Evolutionary conservation across 1,139 yeast species (phyloP), one percentile per base, ranked within the genome.

Genomic region (Lodderomyces parapsilosis): DNA sequence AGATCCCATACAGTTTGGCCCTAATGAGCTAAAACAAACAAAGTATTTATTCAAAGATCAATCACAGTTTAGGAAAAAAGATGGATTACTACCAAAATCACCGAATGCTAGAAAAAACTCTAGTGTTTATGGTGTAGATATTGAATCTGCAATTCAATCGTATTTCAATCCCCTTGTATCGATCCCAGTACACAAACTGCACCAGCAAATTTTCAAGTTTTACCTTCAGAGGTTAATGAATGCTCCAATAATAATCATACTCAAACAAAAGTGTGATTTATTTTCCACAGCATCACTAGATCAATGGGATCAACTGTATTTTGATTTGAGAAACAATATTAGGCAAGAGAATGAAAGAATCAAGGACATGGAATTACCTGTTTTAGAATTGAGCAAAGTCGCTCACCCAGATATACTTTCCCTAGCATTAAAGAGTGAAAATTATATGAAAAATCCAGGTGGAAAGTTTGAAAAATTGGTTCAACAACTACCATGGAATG

Each of bases 231-330:
- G 64, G 19, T 48, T 71, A 6, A 38, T 47, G 4, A 38, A 49
- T n/a, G 30, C 74, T 0, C 77, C 77, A 1, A 52, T 71, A 5
- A 49, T 64, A 2, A 46, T 72, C 13, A 49, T 72, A 5, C 50
- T 71, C 5, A 57, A 56, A 41, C 69, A 66, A 44, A 52, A 51
- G 24, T 58, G 64, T 32, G 46, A 59, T 14, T 57, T 72, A 11
- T 62, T 68, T 43, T 58, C 69, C 2, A 60, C 60, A 5, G 34
- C 58, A 0, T 56, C 66, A 11, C 42, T 68, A 15, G 47, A 50
- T 14, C 65, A 64, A 42, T 43, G 58, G 34, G 63, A 70, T 46
- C 47, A 54, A 32, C 61, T 67, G 6, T 51, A 27, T 14, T 10
- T 39, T 17, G 39, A 34, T 2, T n/a, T 43, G 19, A 31, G 38